Conservation (phyloP, 148 eudicot genomes). For the Nepenthes mirabilis region DNA sequence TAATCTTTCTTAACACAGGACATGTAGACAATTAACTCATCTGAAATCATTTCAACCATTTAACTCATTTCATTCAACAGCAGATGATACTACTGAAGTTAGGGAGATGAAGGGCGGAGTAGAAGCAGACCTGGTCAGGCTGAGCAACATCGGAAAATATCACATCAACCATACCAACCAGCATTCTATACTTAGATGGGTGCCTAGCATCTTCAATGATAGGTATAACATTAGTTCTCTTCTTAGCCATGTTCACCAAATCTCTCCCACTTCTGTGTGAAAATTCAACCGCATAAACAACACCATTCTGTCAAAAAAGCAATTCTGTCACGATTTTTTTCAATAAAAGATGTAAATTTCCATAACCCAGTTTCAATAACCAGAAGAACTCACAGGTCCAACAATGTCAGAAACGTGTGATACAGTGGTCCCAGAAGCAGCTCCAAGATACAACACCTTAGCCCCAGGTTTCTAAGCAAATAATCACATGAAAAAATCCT, state of each 20-base stretch:
- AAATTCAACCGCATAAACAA: constrained; percentile 90
- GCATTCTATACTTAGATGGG: constrained; percentile 91
- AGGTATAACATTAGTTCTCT: constrained; percentile 92
- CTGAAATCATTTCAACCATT: no score
- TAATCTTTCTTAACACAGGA: no score
- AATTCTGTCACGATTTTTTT: not conserved
- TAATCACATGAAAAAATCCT: not conserved
- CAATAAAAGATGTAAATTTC: not conserved
- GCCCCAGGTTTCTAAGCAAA: constrained; percentile 53
- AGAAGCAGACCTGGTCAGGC: constrained; percentile 80
- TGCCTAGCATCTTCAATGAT: constrained; percentile 98
- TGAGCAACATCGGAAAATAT: constrained; percentile 98
- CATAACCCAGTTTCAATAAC: not conserved
- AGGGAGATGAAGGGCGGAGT: not conserved
- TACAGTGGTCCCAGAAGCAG: constrained; percentile 96
- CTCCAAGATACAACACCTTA: constrained; percentile 82
- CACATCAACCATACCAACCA: constrained; percentile 97
- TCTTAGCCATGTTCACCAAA: constrained; percentile 96
- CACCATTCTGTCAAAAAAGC: constrained; percentile 43
- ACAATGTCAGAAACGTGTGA: constrained; percentile 90
- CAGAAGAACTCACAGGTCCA: constrained; percentile 63
- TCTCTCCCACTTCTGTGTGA: constrained; percentile 98
- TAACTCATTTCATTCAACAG: no score
- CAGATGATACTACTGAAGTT: no score
- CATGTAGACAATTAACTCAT: no score